Evolutionary conservation across 2,329 filamentous ascomycete genomes (phyloP), one percentile per base, ranked within the genome.

Genomic region (Xylaria sp.): DNA sequence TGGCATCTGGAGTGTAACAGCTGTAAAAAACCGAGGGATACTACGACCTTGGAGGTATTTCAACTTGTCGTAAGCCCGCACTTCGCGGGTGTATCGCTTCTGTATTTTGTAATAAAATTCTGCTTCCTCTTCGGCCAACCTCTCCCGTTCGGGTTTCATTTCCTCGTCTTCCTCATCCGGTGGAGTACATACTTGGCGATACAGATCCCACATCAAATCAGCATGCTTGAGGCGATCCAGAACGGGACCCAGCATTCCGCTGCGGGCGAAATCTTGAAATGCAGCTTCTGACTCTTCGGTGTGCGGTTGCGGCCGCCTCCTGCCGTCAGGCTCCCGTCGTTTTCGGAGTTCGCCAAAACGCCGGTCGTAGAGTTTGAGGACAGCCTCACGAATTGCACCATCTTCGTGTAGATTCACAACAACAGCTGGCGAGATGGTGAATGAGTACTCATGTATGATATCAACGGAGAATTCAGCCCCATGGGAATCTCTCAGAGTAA

Each of bases 331-430:
- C 21, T 17, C 19, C 31, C n/a, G 13, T 17, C 48, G 31, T 27
- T 52, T 8, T 27, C 48, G 48, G 35, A 27, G 19, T 6, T 40
- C 35, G 8, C 48, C 21, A 19, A 52, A 52, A 13, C 48, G 48
- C 15, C 48, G 48, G 21, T 52, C 48, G 13, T 40, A 52, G 19
- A 52, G 33, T 40, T 52, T 52, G 21, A 52, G 48, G 9, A 52
- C 35, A 29, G 15, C 48, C 15, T 52, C 48, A 6, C 27, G 33
- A 27, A 17, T 13, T 25, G 1, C 48, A 11, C 48, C 33, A 1
- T 40, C 33, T 9, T 27, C 38, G 48, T 40, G 33, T 3, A 52
- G 15, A 11, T 52, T 38, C 21, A 52, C 48, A 19, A 29, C 48
- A 17, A 40, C 35, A 13, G n/a, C 33, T 4, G 48, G 48, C 21